Evolutionary conservation across 2,329 filamentous ascomycete genomes (phyloP).

Genomic region (Cladosporium austrohemisphaericum): DNA sequence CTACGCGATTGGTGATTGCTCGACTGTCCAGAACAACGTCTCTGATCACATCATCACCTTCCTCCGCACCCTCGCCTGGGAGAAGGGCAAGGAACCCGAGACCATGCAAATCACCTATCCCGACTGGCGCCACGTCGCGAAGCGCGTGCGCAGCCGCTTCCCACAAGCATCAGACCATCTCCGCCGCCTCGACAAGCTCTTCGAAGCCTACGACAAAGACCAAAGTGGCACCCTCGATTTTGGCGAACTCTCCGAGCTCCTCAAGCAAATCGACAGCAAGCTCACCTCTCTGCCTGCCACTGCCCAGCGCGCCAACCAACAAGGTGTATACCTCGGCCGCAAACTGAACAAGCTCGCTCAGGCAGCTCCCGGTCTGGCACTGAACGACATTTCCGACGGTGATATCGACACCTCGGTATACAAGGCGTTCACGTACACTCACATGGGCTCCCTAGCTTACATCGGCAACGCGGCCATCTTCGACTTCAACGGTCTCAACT

Average conservation of each 20-base stretch:
- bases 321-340: conserved; percentile 84
- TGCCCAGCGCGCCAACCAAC: conserved; percentile 92
- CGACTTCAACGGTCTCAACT: conserved; percentile 74
- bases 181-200: conserved; percentile 83
- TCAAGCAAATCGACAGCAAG: conserved; percentile 90
- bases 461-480: conserved; percentile 96
- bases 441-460: conserved; percentile 89
- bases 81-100: conserved; percentile 84
- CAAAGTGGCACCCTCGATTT: conserved; percentile 92
- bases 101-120: conserved; percentile 79
- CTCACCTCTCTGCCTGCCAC: conserved; percentile 92
- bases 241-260: conserved; percentile 80
- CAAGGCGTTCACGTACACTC: conserved; percentile 89
- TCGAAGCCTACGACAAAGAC: conserved; percentile 88
- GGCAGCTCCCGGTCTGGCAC: conserved; percentile 66
- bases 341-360: conserved; percentile 92
- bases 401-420: conserved; percentile 90
- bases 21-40: conserved; percentile 95
- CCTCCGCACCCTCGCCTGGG: conserved; percentile 83
- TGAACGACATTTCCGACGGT: conserved; percentile 81
- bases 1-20: conserved; percentile 93
- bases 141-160: conserved; percentile 80
- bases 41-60: conserved; percentile 88
- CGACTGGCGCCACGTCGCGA: conserved; percentile 84
- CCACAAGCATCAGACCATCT: conserved; percentile 86